Base-by-base conservation (phyloP, 2,329 filamentous ascomycete species). In the Colletotrichum gloeosporioides region DNA sequence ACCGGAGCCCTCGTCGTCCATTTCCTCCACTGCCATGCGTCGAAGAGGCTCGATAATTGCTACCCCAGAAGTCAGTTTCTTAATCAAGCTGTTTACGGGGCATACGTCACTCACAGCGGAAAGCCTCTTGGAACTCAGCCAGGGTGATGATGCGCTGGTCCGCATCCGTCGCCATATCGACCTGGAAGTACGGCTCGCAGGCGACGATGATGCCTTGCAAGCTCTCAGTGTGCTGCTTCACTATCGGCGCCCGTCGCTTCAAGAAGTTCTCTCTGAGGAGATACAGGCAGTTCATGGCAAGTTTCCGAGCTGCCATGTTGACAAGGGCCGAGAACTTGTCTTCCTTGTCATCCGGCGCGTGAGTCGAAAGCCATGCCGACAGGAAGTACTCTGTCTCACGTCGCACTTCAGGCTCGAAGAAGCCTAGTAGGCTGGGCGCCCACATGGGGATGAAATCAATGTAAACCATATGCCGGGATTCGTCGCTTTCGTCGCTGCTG, bases 1-100 rank as follows among this genome's bases (percentile, higher is more conserved):
- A 91, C 90, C 90, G 78, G 90, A 91, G 79, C 85, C 90, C 70
- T 92, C 90, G 69, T 92, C 90, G 77, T 92, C 90, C 71, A 90
- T 80, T 75, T 91, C 89, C 65, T 92, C 90, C 18, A 91, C 87
- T 59, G 90, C 85, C n/a, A 93, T 83, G 64, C 85, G 85, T 49
- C 86, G 86, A 79, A 95, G 87, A n/a, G 85, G 80, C 16, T 87
- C 86, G 15, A 89, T 76, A 6, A 91, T 85, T 53, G 69, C 87
- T 88, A 67, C 25, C 18, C 57, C 15, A 22, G 15, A 49, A 69
- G 22, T 71, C 27, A 64, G 55, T n/a, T 34, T 27, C 29, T n/a
- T 27, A 49, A 15, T 39, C n/a, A 12, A 27, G 22, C 25, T 31
- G 18, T 15, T 31, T 4, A 49, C 8, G n/a, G 8, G n/a, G 10